Conservation (phyloP, 2,329 filamentous ascomycete species). For the Stemphylium lycopersici region DNA sequence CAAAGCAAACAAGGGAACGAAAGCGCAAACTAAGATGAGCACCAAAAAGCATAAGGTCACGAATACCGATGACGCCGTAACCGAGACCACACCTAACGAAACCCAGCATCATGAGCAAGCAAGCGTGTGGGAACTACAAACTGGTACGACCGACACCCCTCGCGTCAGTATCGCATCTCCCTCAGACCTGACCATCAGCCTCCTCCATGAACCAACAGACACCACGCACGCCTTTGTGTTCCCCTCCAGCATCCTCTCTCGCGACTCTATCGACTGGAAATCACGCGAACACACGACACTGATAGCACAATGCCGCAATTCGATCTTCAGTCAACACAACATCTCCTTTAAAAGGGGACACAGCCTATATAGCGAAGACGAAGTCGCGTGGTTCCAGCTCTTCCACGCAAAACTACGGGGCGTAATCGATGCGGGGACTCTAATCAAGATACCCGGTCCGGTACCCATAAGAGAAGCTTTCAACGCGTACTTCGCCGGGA, state of each 20-base stretch:
- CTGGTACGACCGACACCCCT: neutral
- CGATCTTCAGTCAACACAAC: slow-evolving; percentile 1
- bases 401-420: slow-evolving; percentile 17
- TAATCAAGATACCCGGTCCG: neutral
- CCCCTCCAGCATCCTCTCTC: neutral
- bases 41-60: neutral
- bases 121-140: slow-evolving; percentile 3
- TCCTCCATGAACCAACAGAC: neutral
- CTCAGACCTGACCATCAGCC: slow-evolving; percentile 1
- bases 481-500: neutral
- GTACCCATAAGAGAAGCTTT: neutral
- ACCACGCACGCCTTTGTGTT: neutral
- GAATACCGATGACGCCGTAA: neutral
- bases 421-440: slow-evolving; percentile 2
- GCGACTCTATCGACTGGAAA: slow-evolving; percentile 10
- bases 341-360: neutral
- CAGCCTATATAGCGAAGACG: slow-evolving; percentile 8
- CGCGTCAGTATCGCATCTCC: neutral
- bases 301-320: slow-evolving; percentile 8
- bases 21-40: too few relatives aligned
- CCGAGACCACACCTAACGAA: neutral
- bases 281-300: neutral
- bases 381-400: slow-evolving; percentile 23
- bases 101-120: neutral
- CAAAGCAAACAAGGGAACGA: neutral